Conservation (phyloP, 495 filamentous ascomycete species). For the Lasiosphaeria ovina region DNA sequence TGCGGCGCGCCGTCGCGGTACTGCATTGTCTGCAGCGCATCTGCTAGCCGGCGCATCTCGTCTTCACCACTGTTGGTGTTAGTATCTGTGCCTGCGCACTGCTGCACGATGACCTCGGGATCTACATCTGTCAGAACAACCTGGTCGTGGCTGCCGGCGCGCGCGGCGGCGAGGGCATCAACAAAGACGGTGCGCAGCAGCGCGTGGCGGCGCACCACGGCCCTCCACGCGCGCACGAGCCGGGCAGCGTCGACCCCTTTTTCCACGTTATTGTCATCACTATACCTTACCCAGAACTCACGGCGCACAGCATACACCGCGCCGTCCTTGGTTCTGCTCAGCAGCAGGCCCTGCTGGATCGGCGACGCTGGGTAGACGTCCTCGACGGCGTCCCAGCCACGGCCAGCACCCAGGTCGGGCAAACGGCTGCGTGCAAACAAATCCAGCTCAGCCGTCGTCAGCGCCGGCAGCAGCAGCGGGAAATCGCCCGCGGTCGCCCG, state of each 20-base stretch:
- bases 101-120: constrained; percentile 36
- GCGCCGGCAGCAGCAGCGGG: constrained; percentile 47
- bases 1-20: constrained; percentile 45
- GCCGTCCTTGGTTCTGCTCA: constrained; percentile 46
- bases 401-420: not conserved
- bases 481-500: constrained; percentile 48
- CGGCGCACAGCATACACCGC: constrained; percentile 26
- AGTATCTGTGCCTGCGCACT: constrained; percentile 36
- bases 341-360: constrained; percentile 45
- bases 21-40: constrained; percentile 37
- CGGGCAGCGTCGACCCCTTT: not conserved
- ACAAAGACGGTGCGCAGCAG: constrained; percentile 31
- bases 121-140: constrained; percentile 28
- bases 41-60: constrained; percentile 35
- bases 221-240: constrained; percentile 46
- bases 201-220: constrained; percentile 53
- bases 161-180: constrained; percentile 30
- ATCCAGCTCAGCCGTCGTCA: constrained; percentile 11
- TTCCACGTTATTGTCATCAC: not conserved
- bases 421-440: constrained; percentile 14
- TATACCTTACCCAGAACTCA: constrained; percentile 6
- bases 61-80: constrained; percentile 13
- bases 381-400: constrained; percentile 29
- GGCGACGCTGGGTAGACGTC: constrained; percentile 46
- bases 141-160: constrained; percentile 22